Conservation (phyloP, 148 eudicot genomes). For the Camellia granthamiana region DNA sequence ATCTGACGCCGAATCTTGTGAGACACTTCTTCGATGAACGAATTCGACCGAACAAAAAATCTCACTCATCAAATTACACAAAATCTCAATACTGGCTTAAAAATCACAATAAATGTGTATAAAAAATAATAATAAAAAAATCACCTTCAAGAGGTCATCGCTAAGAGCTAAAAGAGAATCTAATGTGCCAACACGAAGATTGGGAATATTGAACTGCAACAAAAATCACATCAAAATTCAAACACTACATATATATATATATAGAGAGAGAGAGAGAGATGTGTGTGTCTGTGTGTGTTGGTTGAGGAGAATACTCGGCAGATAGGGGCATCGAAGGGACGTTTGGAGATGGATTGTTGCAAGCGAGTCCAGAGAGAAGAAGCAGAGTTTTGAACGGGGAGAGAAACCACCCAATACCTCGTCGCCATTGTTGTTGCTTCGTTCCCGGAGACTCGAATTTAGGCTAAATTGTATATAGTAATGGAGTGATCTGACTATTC, state of each 20-base stretch:
- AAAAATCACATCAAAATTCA: constrained; percentile 16
- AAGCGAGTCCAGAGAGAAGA: constrained; percentile 69
- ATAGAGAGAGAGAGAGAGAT: too few relatives aligned
- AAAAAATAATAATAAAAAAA: neutral
- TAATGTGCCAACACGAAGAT: constrained; percentile 92
- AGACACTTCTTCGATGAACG: constrained; percentile 42
- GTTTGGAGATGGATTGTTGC: constrained; percentile 82
- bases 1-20: constrained; percentile 98
- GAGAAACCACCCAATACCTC: constrained; percentile 86
- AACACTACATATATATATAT: neutral
- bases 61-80: constrained; percentile 53
- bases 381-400: constrained; percentile 60
- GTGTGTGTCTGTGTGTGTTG: neutral
- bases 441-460: too few relatives aligned
- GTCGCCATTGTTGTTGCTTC: constrained; percentile 70
- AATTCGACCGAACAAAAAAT: constrained; percentile 52
- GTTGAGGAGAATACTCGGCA: constrained; percentile 53
- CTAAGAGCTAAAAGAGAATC: constrained; percentile 84
- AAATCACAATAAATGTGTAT: too few relatives aligned
- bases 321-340: constrained; percentile 80
- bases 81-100: neutral
- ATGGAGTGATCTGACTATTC: too few relatives aligned
- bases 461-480: too few relatives aligned
- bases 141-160: constrained; percentile 87
- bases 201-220: constrained; percentile 91